Evolutionary conservation across 345 rosid species (phyloP).

Genomic region (Fremontodendron californicum): DNA sequence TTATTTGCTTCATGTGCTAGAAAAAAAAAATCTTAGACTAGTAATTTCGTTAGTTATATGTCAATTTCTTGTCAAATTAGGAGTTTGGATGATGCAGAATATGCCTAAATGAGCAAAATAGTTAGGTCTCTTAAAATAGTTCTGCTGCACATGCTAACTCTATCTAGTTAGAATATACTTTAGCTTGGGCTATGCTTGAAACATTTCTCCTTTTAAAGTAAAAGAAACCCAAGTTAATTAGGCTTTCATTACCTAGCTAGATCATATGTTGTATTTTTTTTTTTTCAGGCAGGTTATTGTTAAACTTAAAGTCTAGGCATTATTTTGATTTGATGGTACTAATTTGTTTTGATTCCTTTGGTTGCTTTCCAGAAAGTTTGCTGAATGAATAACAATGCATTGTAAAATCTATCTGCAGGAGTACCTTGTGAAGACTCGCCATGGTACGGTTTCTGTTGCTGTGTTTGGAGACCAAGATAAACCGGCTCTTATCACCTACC

Average conservation of each 20-base stretch:
- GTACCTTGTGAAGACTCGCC: conserved; percentile 55
- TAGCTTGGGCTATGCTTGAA: conserved; percentile 13
- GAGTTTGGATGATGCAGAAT: neutral
- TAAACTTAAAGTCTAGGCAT: neutral
- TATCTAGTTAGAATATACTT: conserved; percentile 13
- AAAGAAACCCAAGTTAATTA: neutral
- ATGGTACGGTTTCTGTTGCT: conserved; percentile 67
- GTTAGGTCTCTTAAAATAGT: neutral
- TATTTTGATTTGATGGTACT: neutral
- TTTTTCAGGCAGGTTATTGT: neutral
- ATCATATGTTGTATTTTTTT: neutral
- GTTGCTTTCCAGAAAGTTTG: conserved; percentile 8
- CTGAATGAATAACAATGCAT: conserved; percentile 20
- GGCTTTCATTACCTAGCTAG: neutral
- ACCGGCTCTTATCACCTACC: conserved; percentile 90
- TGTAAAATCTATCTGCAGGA: conserved; percentile 48
- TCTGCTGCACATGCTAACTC: conserved; percentile 15
- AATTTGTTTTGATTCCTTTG: conserved; percentile 12
- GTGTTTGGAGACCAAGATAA: conserved; percentile 92
- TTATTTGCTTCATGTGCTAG: neutral
- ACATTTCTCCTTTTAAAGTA: neutral
- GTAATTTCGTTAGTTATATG: neutral
- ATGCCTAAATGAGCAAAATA: conserved; percentile 2
- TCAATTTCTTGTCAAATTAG: neutral
- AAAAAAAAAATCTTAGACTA: neutral